phyloP scores from a whole-genome alignment of 176 grass and related monocot species.

The Secale cereale region DNA sequence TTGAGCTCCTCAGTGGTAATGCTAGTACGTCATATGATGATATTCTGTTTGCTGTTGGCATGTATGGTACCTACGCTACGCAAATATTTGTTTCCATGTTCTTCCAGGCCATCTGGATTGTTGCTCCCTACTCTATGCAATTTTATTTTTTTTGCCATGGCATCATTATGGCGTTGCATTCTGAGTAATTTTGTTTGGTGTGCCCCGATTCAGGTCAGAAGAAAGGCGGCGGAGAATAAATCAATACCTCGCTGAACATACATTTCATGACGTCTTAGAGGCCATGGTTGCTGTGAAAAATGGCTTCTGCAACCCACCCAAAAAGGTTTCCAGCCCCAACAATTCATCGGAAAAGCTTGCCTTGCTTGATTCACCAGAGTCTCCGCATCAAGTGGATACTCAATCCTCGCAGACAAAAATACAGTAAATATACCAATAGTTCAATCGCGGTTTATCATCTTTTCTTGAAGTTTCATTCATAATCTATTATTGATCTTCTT shows the following conservation, averaged over 20 bases:
- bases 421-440: background rate
- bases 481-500: background rate
- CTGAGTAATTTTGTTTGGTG: background rate
- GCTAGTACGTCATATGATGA: too few relatives aligned
- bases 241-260: background rate
- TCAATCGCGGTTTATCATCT: background rate
- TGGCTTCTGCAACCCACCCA: background rate
- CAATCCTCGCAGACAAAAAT: background rate
- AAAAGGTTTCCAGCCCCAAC: background rate
- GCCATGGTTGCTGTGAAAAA: slow-evolving; percentile 1
- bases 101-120: background rate
- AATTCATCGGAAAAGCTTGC: background rate
- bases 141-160: too few relatives aligned
- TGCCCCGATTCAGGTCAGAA: background rate
- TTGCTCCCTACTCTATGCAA: background rate
- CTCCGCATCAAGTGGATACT: background rate
- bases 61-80: too few relatives aligned
- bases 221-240: background rate
- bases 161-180: background rate
- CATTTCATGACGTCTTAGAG: background rate
- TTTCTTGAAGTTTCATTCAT: background rate
- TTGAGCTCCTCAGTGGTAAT: too few relatives aligned
- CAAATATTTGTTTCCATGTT: background rate
- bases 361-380: background rate
- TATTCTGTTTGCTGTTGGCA: too few relatives aligned